These are phyloP conservation scores for Prunus mira DNA, from an alignment of 306 rosid genomes.

Conservation along the genomic window DNA sequence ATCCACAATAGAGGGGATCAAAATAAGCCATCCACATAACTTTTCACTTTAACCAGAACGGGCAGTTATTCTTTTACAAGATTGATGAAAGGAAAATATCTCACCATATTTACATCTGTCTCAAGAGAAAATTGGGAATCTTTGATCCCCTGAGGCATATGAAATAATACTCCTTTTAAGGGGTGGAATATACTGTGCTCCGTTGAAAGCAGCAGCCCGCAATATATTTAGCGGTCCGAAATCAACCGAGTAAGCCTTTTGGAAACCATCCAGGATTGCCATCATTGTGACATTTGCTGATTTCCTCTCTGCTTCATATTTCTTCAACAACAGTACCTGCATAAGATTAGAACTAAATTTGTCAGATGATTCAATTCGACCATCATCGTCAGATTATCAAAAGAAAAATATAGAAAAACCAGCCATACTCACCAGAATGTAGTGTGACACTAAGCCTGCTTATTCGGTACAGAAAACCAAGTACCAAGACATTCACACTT, in stretches of 20 bases:
- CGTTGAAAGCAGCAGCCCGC: constrained; percentile 76
- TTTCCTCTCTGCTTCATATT: constrained; percentile 78
- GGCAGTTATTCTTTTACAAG: background rate
- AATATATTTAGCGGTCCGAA: constrained; percentile 78
- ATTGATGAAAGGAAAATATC: background rate
- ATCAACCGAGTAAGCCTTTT: constrained; percentile 83
- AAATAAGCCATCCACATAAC: no score
- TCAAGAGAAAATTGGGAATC: constrained; percentile 63
- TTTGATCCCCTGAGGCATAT: constrained; percentile 82
- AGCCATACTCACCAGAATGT: background rate
- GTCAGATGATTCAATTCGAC: constrained; percentile 2
- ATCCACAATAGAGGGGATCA: background rate
- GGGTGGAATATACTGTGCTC: constrained; percentile 65
- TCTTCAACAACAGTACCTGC: constrained; percentile 72
- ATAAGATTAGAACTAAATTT: background rate
- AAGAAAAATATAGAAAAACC: background rate
- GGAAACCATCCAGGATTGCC: constrained; percentile 84
- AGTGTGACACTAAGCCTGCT: background rate
- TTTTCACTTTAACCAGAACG: background rate
- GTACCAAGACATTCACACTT: background rate
- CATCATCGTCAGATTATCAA: background rate
- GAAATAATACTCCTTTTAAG: constrained; percentile 82
- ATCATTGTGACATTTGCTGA: constrained; percentile 66
- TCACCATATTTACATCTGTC: constrained; percentile 11
- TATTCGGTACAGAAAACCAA: background rate